These are phyloP conservation scores for Sapria himalayana DNA, from an alignment of 345 rosid genomes.

Conservation along the genomic window DNA sequence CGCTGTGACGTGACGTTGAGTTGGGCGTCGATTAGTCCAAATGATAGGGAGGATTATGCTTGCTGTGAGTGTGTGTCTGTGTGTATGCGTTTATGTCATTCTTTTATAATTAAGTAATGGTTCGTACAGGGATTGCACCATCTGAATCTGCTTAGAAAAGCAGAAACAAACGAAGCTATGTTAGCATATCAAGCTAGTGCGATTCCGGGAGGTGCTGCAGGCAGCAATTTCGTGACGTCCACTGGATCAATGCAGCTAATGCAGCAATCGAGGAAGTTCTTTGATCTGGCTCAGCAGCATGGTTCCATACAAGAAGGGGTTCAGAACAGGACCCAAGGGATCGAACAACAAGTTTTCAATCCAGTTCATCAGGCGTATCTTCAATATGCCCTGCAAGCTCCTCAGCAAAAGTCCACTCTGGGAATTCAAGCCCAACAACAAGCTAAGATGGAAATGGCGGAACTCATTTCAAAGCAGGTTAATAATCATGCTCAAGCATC, in stretches of 20 bases:
- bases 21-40: too few species aligned
- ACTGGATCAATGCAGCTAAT: constrained; percentile 57
- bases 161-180: constrained; percentile 56
- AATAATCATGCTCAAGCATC: constrained; percentile 63
- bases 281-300: constrained; percentile 58
- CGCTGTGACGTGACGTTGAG: too few species aligned
- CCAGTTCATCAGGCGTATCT: constrained; percentile 76
- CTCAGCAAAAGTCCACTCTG: constrained; percentile 38
- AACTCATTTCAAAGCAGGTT: constrained; percentile 46
- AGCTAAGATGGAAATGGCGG: constrained; percentile 82
- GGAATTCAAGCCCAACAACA: constrained; percentile 40
- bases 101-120: constrained; percentile 2
- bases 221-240: constrained; percentile 36
- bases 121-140: constrained; percentile 40
- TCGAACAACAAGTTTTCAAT: constrained; percentile 44
- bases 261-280: constrained; percentile 65
- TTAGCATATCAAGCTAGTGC: constrained; percentile 62
- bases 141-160: constrained; percentile 33
- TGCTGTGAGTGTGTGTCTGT: too few species aligned
- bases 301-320: constrained; percentile 50
- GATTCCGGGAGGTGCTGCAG: constrained; percentile 54
- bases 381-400: constrained; percentile 51
- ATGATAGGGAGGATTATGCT: too few species aligned
- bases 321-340: constrained; percentile 34
- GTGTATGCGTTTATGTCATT: too few species aligned